Evolutionary conservation across 1,284 basidiomycete species (phyloP), one percentile per base, ranked within the genome.

Genomic region (Sporisorium scitamineum): DNA sequence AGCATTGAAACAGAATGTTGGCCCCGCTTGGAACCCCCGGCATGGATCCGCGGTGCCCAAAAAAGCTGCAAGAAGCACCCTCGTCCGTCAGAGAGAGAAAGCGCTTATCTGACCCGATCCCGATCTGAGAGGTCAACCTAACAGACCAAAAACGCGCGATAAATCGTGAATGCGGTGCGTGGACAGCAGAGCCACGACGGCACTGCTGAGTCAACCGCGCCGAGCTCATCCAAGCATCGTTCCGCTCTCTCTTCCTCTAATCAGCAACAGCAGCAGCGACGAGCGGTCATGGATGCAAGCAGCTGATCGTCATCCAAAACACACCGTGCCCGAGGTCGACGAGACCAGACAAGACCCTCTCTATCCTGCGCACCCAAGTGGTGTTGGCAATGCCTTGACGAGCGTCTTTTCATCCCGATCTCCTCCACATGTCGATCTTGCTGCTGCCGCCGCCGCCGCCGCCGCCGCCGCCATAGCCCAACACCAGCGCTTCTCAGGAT

Each of bases 181-280:
- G 51, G 24, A 22, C n/a, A n/a, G n/a, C n/a, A n/a, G 18, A 27
- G n/a, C 27, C 50, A 54, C 50, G 55, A 60, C 53, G 57, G 41
- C 58, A 56, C 26, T 24, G 64, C 55, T 69, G 61, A 63, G 52
- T 69, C 56, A 63, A 55, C n/a, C n/a, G n/a, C 52, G 24, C 9
- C 20, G 27, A 22, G 22, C 27, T 51, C 34, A 9, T 34, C 34
- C n/a, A n/a, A n/a, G n/a, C n/a, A n/a, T n/a, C n/a, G n/a, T n/a
- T n/a, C 34, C 11, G 11, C 11, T 34, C 34, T 58, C 37, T 9
- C 27, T 31, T 13, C 22, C 47, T 20, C 3, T 24, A 16, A 5
- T 37, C 18, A 29, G 8, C n/a, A 34, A 3, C 53, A 39, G 20
- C 47, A 31, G 16, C n/a, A 50, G 48, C 27, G 27, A 41, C 41